Conservation (phyloP, 2,329 filamentous ascomycete species). For the Fusarium armeniacum region DNA sequence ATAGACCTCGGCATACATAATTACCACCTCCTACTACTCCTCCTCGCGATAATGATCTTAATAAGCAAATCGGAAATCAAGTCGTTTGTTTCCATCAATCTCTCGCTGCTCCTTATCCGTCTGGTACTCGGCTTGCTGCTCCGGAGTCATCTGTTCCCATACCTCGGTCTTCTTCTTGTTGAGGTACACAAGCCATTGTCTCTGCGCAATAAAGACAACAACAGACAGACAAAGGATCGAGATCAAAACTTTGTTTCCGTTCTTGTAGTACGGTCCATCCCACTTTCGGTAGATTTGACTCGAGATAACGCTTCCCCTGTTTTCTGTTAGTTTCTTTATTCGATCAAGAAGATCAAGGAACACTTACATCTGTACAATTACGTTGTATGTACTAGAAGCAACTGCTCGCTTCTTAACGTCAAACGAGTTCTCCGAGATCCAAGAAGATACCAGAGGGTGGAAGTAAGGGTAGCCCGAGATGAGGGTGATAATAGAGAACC, state of each 20-base stretch:
- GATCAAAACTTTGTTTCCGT: conserved; percentile 70
- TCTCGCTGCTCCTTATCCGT: conserved; percentile 60
- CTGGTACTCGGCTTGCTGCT: conserved; percentile 63
- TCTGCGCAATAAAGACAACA: conserved; percentile 64
- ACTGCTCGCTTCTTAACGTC: conserved; percentile 65
- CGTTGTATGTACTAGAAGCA: conserved; percentile 63
- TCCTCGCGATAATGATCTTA: background rate
- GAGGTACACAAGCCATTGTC: conserved; percentile 59
- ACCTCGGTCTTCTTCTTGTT: conserved; percentile 64
- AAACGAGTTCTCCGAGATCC: conserved; percentile 65
- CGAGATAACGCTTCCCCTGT: conserved; percentile 56
- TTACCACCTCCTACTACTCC: background rate
- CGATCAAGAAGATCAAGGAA: fast-evolving
- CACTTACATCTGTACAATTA: conserved; percentile 60
- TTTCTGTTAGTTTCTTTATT: conserved; percentile 8
- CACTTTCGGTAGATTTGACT: conserved; percentile 65
- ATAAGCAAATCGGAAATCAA: conserved; percentile 67
- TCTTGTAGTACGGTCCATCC: conserved; percentile 69
- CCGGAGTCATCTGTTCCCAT: conserved; percentile 62
- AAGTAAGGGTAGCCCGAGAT: conserved; percentile 70
- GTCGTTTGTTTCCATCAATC: conserved; percentile 63
- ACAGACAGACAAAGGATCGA: conserved; percentile 65
- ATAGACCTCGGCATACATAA: background rate
- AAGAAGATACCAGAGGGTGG: conserved; percentile 67
- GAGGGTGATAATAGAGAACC: conserved; percentile 66